A percentile compares a stretch with the other conserved stretches of the same genome.
Evolutionary conservation across 2,329 filamentous ascomycete species (phyloP).

Genomic region (Xylaria sp.): DNA sequence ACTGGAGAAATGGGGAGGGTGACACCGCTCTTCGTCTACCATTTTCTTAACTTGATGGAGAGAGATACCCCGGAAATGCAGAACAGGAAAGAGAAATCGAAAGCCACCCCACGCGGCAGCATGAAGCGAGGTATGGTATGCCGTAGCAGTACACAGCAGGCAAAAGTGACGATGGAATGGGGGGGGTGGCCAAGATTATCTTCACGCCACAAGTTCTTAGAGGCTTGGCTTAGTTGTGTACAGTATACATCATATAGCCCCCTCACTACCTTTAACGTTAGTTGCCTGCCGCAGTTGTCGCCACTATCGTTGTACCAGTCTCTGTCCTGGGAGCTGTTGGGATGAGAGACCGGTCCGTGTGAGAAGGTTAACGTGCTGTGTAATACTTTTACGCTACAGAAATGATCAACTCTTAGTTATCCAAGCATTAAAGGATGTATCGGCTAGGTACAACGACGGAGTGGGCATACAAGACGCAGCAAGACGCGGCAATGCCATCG

Average conservation of each 20-base stretch:
- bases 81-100: background rate
- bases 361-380: background rate
- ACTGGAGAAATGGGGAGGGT: conserved; percentile 1
- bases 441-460: background rate
- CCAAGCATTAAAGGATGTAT: background rate
- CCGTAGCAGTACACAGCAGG: background rate
- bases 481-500: conserved; percentile 24
- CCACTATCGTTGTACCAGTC: background rate
- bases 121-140: conserved; percentile 15
- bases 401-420: background rate
- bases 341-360: background rate
- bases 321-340: background rate
- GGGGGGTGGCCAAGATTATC: conserved; percentile 27
- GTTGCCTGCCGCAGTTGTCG: conserved; percentile 27
- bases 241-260: conserved; percentile 9
- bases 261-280: background rate
- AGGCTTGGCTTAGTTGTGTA: conserved; percentile 29
- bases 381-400: background rate
- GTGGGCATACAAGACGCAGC: conserved; percentile 14
- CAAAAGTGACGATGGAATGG: conserved; percentile 10
- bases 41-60: background rate
- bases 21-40: background rate
- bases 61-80: conserved; percentile 7
- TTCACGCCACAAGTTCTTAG: conserved; percentile 27
- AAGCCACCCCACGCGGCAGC: conserved; percentile 34